Evolutionary conservation across 1,284 basidiomycete species (phyloP).

Genomic region (Xanthoconium separans): DNA sequence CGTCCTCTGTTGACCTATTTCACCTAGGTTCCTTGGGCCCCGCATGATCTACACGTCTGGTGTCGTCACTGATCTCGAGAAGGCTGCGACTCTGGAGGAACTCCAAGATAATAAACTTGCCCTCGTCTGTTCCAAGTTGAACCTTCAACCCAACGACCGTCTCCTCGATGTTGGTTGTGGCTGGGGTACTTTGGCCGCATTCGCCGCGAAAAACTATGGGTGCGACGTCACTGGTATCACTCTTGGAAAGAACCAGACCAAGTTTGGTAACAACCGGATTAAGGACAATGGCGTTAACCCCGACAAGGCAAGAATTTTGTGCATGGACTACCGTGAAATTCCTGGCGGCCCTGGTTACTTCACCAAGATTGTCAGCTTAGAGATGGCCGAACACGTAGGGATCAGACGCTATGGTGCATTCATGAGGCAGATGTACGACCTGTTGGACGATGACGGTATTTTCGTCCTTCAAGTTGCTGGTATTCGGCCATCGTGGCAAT

Average conservation of each 20-base stretch:
- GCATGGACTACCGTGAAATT: constrained; percentile 94
- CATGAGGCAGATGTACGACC: constrained; percentile 88
- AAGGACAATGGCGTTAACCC: constrained; percentile 75
- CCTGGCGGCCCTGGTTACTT: constrained; percentile 79
- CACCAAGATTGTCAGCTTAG: constrained; percentile 94
- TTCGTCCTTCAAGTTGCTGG: constrained; percentile 98
- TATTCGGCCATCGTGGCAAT: constrained; percentile 93
- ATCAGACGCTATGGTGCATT: constrained; percentile 91
- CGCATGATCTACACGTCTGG: constrained; percentile 99
- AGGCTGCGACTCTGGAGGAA: constrained; percentile 87
- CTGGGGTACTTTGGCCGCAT: constrained; percentile 95
- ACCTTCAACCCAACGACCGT: constrained; percentile 79
- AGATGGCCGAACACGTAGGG: constrained; percentile 99
- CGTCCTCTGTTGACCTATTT: not conserved
- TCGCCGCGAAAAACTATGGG: constrained; percentile 96
- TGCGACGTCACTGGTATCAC: constrained; percentile 97
- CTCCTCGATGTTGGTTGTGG: constrained; percentile 96
- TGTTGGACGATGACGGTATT: constrained; percentile 92
- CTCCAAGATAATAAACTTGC: constrained; percentile 99
- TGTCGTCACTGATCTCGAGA: constrained; percentile 74
- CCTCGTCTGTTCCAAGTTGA: constrained; percentile 93
- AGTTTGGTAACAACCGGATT: constrained; percentile 91
- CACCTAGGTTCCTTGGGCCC: constrained; percentile 81
- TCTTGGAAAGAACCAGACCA: constrained; percentile 86
- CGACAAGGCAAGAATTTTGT: constrained; percentile 86